These are phyloP conservation scores for Cryomyces minteri DNA, from an alignment of 495 filamentous ascomycete species.

Conservation along the genomic window DNA sequence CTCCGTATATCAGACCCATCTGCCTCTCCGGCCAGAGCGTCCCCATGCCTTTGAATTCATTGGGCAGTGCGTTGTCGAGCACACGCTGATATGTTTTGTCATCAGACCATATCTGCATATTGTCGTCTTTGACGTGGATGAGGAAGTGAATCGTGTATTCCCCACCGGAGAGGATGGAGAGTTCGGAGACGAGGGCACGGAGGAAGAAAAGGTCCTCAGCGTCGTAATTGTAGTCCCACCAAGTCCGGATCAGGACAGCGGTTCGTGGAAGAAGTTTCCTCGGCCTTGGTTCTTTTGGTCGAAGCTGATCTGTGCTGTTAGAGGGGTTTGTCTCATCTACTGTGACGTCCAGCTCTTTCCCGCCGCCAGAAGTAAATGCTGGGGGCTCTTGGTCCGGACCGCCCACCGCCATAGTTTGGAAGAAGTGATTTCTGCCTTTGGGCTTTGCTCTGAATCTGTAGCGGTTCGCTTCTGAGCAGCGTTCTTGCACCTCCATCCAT, in stretches of 20 bases:
- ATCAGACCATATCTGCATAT: conserved; percentile 47
- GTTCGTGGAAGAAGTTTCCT: conserved; percentile 30
- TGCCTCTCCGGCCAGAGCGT: conserved; percentile 85
- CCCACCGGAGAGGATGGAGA: conserved; percentile 41
- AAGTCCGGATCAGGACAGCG: conserved; percentile 43
- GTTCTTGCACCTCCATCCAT: conserved; percentile 58
- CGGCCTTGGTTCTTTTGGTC: not conserved
- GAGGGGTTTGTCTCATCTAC: not conserved
- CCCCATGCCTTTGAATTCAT: conserved; percentile 74
- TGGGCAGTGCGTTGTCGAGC: conserved; percentile 54
- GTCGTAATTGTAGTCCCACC: conserved; percentile 36
- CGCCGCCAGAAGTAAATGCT: not conserved
- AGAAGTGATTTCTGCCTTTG: conserved; percentile 24
- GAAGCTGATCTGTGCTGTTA: not conserved
- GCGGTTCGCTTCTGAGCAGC: conserved; percentile 50
- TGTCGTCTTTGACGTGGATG: conserved; percentile 46
- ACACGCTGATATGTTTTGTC: conserved; percentile 40
- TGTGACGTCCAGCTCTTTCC: conserved; percentile 6
- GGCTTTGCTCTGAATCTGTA: conserved; percentile 40
- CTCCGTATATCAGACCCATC: conserved; percentile 77
- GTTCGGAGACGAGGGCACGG: conserved; percentile 41
- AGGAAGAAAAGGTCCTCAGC: conserved; percentile 23
- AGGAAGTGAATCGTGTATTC: conserved; percentile 47
- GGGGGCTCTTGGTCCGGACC: conserved; percentile 2
- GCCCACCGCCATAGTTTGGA: conserved; percentile 27